phyloP scores from a whole-genome alignment of 2,329 filamentous ascomycete species.

The Whalleya microplaca region DNA sequence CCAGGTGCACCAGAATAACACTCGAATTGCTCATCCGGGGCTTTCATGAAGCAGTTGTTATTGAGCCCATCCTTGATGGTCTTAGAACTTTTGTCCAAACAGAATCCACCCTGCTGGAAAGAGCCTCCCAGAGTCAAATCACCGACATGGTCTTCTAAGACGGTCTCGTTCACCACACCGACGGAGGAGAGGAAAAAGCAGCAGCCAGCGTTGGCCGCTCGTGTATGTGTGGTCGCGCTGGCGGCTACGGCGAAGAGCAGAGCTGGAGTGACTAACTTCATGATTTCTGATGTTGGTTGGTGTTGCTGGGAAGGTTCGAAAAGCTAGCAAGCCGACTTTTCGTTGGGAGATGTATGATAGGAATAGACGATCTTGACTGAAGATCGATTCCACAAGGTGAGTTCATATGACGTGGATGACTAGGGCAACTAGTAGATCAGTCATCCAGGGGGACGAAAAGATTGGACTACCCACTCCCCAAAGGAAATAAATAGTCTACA shows the following conservation, averaged over 20 bases:
- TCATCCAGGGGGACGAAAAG: not conserved
- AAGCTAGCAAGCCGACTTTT: conserved; percentile 2
- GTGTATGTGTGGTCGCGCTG: conserved; percentile 16
- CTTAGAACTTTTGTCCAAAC: conserved; percentile 27
- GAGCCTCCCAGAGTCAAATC: conserved; percentile 30
- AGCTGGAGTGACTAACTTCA: conserved; percentile 25
- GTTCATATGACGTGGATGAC: conserved; percentile 19
- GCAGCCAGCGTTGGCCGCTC: conserved; percentile 24
- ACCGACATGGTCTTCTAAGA: conserved; percentile 32
- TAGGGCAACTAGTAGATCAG: conserved; percentile 4
- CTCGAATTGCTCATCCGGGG: conserved; percentile 30
- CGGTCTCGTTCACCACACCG: conserved; percentile 28
- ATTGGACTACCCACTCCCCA: not conserved
- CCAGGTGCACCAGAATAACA: conserved; percentile 32
- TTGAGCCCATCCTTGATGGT: conserved; percentile 31
- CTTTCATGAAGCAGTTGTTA: conserved; percentile 35
- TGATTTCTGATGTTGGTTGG: conserved; percentile 8
- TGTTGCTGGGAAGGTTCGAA: conserved; percentile 6
- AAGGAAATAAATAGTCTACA: not conserved
- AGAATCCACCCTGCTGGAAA: conserved; percentile 35
- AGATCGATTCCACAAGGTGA: conserved; percentile 11
- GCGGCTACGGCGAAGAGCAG: conserved; percentile 18
- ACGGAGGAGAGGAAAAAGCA: conserved; percentile 35
- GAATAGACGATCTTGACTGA: conserved; percentile 8
- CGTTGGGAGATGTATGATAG: conserved; percentile 2